A percentile compares a stretch with the other conserved stretches of the same genome.
These are phyloP conservation scores for Aspergillus neoniger DNA, from an alignment of 2,329 filamentous ascomycete species.

Conservation along the genomic window DNA sequence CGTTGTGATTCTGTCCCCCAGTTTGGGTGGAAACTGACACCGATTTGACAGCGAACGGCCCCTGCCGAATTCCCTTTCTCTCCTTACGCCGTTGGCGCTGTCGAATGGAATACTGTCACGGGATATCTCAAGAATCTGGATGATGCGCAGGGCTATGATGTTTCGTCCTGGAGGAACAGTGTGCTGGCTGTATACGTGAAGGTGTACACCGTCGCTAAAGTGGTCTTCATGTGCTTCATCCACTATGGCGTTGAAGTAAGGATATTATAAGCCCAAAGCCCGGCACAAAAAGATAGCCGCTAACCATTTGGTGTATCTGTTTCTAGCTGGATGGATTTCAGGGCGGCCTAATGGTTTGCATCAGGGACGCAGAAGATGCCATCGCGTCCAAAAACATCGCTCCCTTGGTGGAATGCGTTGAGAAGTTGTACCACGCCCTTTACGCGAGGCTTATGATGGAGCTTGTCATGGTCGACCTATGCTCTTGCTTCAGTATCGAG, in stretches of 20 bases:
- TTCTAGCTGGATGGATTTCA: constrained; percentile 34
- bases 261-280: background rate
- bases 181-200: constrained; percentile 35
- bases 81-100: constrained; percentile 35
- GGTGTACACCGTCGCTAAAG: constrained; percentile 41
- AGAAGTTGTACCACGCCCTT: constrained; percentile 41
- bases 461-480: constrained; percentile 39
- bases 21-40: background rate
- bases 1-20: background rate
- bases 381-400: constrained; percentile 30
- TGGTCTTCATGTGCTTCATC: constrained; percentile 34
- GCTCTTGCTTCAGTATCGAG: constrained; percentile 31
- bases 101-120: constrained; percentile 31
- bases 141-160: constrained; percentile 20
- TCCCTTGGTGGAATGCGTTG: constrained; percentile 36
- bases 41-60: constrained; percentile 1
- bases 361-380: constrained; percentile 33
- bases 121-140: constrained; percentile 19
- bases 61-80: constrained; percentile 22
- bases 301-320: background rate
- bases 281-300: background rate
- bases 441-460: constrained; percentile 42
- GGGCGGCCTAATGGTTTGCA: constrained; percentile 34
- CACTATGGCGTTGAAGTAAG: constrained; percentile 40
- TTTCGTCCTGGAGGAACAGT: constrained; percentile 26